These are phyloP conservation scores for Lindgomyces ingoldianus DNA, from an alignment of 495 filamentous ascomycete genomes.

Conservation along the genomic window DNA sequence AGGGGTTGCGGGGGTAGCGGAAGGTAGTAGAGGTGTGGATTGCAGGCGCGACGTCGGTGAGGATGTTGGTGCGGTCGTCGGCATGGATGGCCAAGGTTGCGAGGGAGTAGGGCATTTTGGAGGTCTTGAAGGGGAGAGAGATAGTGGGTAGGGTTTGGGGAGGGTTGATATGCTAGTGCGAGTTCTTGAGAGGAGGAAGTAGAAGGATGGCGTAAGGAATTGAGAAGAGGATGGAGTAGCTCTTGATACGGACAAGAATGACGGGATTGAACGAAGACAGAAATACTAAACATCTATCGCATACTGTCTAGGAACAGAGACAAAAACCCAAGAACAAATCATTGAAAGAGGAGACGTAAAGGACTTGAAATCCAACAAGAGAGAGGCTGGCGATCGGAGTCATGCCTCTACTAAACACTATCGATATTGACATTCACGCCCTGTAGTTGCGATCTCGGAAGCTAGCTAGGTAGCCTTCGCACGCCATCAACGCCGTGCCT, in stretches of 20 bases:
- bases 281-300: no score
- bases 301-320: no score
- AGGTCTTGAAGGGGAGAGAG: not conserved
- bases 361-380: not conserved
- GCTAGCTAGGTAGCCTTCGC: not conserved
- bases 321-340: no score
- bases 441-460: not conserved
- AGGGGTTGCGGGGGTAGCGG: slow-evolving; percentile 57
- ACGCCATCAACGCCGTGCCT: not conserved
- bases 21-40: slow-evolving; percentile 88
- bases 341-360: not conserved
- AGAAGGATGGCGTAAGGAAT: no score
- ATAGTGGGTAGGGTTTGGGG: no score
- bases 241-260: no score
- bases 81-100: slow-evolving; percentile 70
- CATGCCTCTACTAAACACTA: not conserved
- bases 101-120: not conserved
- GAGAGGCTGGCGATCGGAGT: not conserved
- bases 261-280: no score
- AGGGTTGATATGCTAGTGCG: no score
- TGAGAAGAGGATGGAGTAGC: no score
- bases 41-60: slow-evolving; percentile 77
- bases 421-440: not conserved
- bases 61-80: slow-evolving; percentile 72
- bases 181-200: no score